Percentiles rank a stretch among this genome's conserved stretches.
These are phyloP conservation scores for Tricholoma matsutake DNA, from an alignment of 768 basidiomycete genomes.

Conservation along the genomic window DNA sequence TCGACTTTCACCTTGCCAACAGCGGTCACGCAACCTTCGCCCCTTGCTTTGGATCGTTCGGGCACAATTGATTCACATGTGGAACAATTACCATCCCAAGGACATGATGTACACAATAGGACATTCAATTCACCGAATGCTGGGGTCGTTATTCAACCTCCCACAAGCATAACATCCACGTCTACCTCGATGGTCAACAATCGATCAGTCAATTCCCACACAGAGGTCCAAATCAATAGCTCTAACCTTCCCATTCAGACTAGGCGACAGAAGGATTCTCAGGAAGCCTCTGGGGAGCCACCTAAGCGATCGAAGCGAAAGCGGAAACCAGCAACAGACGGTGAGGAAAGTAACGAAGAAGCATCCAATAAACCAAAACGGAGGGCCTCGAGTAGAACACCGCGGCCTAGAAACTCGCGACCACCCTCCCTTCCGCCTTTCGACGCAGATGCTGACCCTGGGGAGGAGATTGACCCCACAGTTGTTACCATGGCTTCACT, in stretches of 20 bases:
- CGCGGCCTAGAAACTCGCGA: conserved; percentile 38
- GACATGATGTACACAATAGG: conserved; percentile 1
- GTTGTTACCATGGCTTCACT: conserved; percentile 78
- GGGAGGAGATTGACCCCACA: conserved; percentile 81
- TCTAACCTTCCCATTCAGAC: background rate
- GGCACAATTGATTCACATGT: background rate
- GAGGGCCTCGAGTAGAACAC: conserved; percentile 22
- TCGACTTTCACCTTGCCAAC: background rate
- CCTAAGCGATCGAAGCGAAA: conserved; percentile 15
- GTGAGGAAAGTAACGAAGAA: conserved; percentile 14
- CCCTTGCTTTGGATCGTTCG: background rate
- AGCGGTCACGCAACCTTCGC: background rate
- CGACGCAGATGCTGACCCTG: conserved; percentile 59
- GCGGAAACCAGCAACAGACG: conserved; percentile 13
- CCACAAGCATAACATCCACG: background rate
- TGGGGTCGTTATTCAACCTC: background rate
- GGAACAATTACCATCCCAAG: background rate
- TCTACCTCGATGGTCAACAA: conserved; percentile 1
- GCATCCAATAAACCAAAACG: conserved; percentile 20
- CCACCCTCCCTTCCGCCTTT: conserved; percentile 53
- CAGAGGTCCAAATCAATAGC: background rate
- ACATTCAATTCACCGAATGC: conserved; percentile 2
- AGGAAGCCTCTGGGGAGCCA: background rate
- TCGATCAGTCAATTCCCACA: background rate
- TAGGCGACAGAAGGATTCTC: conserved; percentile 5